These are phyloP conservation scores for Phialophora verrucosa DNA, from an alignment of 2,329 filamentous ascomycete genomes.

Conservation along the genomic window DNA sequence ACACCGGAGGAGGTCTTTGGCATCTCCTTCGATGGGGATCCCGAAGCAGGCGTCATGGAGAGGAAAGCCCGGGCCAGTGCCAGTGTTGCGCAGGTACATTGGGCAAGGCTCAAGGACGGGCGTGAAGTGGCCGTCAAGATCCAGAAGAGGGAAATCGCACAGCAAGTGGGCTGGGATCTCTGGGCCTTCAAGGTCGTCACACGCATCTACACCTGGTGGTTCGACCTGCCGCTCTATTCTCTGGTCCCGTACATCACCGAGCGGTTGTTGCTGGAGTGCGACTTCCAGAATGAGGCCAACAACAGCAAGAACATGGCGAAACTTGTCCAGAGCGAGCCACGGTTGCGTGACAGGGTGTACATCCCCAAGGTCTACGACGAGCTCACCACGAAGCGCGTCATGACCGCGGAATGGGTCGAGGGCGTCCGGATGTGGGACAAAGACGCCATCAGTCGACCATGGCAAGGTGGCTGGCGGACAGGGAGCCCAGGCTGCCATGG, in stretches of 20 bases:
- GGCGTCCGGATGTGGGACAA: constrained; percentile 93
- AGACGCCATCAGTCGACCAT: constrained; percentile 74
- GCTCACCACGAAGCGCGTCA: constrained; percentile 78
- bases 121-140: constrained; percentile 94
- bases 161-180: constrained; percentile 91
- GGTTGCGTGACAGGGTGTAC: constrained; percentile 80
- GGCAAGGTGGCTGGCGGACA: constrained; percentile 76
- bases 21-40: constrained; percentile 74
- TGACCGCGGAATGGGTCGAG: constrained; percentile 98
- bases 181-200: constrained; percentile 93
- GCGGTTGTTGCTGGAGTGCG: constrained; percentile 88
- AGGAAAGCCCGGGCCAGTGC: constrained; percentile 75
- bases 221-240: constrained; percentile 90
- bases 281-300: constrained; percentile 88
- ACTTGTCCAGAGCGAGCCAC: constrained; percentile 75
- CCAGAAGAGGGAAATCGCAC: constrained; percentile 90
- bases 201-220: constrained; percentile 81
- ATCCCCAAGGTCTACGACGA: constrained; percentile 84
- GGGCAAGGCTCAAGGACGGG: constrained; percentile 84
- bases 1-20: constrained; percentile 90
- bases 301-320: constrained; percentile 85
- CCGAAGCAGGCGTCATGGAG: constrained; percentile 70
- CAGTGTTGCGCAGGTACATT: constrained; percentile 95
- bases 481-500: constrained; percentile 81
- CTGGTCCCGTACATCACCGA: constrained; percentile 93